Percentiles rank a stretch among this genome's conserved stretches.
phyloP scores from a whole-genome alignment of 148 eudicot genomes.

The Fagopyrum tataricum region DNA sequence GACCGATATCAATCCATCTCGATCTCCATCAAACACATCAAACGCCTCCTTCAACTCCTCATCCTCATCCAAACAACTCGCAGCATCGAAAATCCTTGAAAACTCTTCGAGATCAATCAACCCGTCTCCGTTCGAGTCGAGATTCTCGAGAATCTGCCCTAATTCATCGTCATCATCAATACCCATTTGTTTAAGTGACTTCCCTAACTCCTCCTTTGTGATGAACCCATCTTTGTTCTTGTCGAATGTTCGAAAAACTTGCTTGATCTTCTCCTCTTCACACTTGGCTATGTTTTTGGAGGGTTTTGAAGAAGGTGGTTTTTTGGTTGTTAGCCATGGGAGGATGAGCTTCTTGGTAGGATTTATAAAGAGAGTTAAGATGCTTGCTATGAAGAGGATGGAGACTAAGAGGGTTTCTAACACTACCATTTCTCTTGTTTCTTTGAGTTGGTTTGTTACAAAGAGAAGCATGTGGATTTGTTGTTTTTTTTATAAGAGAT shows the following conservation, averaged over 20 bases:
- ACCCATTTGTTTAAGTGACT: constrained; percentile 58
- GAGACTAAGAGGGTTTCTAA: not conserved
- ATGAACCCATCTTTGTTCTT: constrained; percentile 72
- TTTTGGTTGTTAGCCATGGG: not conserved
- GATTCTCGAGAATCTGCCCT: constrained; percentile 43
- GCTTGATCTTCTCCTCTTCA: constrained; percentile 25
- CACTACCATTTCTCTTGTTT: not conserved
- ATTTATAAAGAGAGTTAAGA: not conserved
- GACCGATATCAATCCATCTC: constrained; percentile 54
- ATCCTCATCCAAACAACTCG: constrained; percentile 12
- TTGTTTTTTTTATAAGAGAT: too few species aligned
- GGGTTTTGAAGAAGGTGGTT: not conserved
- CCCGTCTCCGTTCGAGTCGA: constrained; percentile 65
- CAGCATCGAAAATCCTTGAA: constrained; percentile 22
- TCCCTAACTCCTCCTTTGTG: constrained; percentile 51
- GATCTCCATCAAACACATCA: constrained; percentile 62
- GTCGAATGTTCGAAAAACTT: constrained; percentile 64
- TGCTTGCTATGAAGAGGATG: not conserved
- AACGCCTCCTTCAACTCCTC: constrained; percentile 47
- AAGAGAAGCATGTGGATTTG: too few species aligned
- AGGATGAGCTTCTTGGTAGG: not conserved
- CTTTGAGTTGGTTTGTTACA: not conserved
- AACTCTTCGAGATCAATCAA: constrained; percentile 68
- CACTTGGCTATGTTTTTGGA: not conserved
- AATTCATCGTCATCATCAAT: constrained; percentile 38